Base-by-base conservation (phyloP, 2,329 filamentous ascomycete genomes). In the Exophiala oligosperma region DNA sequence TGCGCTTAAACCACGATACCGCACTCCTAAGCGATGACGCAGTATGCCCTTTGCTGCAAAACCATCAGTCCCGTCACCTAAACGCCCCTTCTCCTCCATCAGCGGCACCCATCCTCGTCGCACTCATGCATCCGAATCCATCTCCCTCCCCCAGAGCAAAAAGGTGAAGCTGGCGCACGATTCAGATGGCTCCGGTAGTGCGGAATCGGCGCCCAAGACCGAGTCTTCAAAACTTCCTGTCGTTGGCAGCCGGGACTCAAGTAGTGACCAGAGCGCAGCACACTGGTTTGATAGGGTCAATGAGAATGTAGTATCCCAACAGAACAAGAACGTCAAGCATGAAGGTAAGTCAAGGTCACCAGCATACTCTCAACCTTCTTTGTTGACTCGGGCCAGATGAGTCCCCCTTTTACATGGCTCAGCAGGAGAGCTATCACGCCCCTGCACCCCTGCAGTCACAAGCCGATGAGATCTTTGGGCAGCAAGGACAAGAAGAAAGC, bases 401-500 rank as follows among this genome's bases (percentile, higher is more conserved):
- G 57, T 67, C 70, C 47, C 73, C 73, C 47, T 74, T 73, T 63
- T 73, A 69, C 53, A 63, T 73, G 26, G 52, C 54, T 29, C 60
- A 56, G n/a, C 63, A 66, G 40, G 55, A 55, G 40, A 66, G 49
- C 52, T 62, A 60, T 52, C 57, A 54, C 32, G 59, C 53, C 12
- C 28, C 32, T 12, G 53, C 29, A 9, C 59, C 62, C 49, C 47
- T 64, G 14, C 58, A 58, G 47, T 63, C 63, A 29, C 59, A 64
- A 28, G 28, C 66, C 57, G 59, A 62, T 53, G 51, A 67, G 62
- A 59, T 43, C 58, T 67, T 61, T 63, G 62, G 58, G 52, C 65
- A 67, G 12, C 64, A 59, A 17, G 41, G 47, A 59, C 41, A 64
- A 65, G 63, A 72, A 46, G 77, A 76, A 29, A 90, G 84, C 68